Base-by-base conservation (phyloP, 2,329 filamentous ascomycete genomes). In the Colletotrichum plurivorum region DNA sequence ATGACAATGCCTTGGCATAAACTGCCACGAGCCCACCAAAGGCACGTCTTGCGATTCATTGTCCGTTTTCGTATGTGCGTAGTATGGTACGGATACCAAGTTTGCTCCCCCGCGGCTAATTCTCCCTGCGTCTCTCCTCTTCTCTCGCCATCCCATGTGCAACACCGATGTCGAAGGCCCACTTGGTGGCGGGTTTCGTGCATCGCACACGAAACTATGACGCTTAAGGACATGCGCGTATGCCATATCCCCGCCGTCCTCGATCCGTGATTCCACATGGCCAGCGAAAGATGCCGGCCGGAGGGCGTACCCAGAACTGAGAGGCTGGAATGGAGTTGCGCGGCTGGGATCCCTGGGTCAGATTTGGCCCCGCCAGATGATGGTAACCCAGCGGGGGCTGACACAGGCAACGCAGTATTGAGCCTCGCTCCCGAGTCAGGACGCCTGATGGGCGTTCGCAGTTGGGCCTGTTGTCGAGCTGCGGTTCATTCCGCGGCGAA, bases 121-220 rank as follows among this genome's bases (percentile, higher is more conserved):
- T 1, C 31, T 9, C 10, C 31, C 31, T 36, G 31, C 31, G 31
- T 12, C n/a, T 18, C 53, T 18, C 31, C 49, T 52, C 27, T 45
- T 53, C 41, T 54, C 18, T 7, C 39, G 49, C 27, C 25, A 48
- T 51, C 15, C 10, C 51, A 62, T 69, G 51, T 55, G 49, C 62
- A 53, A 56, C 54, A 69, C 56, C 43, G 25, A 54, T 46, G 31
- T 54, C 12, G 22, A 49, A 22, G 67, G 45, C 52, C 67, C 62
- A 69, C 67, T 61, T 69, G 20, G 43, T 36, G 55, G 62, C 62
- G 67, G 67, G 62, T 61, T 56, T 69, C 67, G 62, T 66, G 62
- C 67, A 61, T 69, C 55, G 62, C 56, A 60, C 52, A 56, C 55
- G 49, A 61, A 61, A 56, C 31, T 46, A 46, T 16, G 45, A 18